Percentiles rank a stretch among this genome's conserved stretches.
These are phyloP conservation scores for Alternaria viburni DNA, from an alignment of 2,329 filamentous ascomycete genomes.

Conservation along the genomic window DNA sequence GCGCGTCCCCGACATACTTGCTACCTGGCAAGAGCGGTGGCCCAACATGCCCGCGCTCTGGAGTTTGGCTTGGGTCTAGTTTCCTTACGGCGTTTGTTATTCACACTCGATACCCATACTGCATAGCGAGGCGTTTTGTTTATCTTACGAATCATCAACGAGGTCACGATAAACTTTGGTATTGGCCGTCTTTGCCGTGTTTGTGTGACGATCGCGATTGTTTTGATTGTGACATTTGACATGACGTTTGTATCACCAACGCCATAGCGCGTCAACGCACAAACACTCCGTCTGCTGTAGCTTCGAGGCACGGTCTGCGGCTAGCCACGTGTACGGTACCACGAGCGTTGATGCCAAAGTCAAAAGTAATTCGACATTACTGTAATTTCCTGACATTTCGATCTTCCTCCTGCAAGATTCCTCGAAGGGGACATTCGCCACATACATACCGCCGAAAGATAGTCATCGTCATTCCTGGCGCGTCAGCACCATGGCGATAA, in stretches of 20 bases:
- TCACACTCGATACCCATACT: conserved; percentile 27
- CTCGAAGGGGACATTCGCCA: not conserved
- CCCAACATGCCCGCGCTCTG: conserved; percentile 88
- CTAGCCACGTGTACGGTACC: conserved; percentile 15
- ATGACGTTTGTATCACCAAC: conserved; percentile 1
- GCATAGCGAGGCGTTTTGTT: conserved; percentile 31
- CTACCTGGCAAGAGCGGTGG: conserved; percentile 93
- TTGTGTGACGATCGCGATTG: not conserved
- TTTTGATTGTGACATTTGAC: not conserved
- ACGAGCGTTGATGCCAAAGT: not conserved
- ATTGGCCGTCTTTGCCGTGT: not conserved
- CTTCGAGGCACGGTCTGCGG: conserved; percentile 8
- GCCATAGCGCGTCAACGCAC: not conserved
- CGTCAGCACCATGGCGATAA: not conserved
- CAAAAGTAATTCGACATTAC: not conserved
- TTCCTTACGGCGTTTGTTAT: conserved; percentile 8
- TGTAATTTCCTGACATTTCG: not conserved
- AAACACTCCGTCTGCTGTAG: conserved; percentile 1
- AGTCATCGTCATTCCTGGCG: not conserved
- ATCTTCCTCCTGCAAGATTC: not conserved
- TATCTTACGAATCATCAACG: not conserved
- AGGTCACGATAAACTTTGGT: not conserved
- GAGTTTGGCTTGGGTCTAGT: conserved; percentile 91
- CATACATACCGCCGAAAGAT: not conserved
- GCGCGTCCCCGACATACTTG: conserved; percentile 88